Evolutionary conservation across 75 land plant genomes (phyloP), one percentile per base, ranked within the genome.

Genomic region (Picea glauca): DNA sequence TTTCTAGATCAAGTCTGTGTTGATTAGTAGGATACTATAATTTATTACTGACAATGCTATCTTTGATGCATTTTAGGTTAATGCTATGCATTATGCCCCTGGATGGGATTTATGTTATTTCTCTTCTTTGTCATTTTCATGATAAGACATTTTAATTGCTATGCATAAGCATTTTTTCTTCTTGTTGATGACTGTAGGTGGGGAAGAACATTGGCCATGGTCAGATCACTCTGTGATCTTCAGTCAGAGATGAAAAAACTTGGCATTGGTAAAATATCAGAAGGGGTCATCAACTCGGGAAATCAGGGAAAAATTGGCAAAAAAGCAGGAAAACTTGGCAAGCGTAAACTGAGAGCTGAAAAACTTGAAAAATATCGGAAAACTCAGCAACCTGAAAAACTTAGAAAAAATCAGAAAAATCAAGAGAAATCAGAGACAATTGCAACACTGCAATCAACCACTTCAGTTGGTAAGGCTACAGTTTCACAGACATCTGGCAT

Each of bases 151-250:
- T 20, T 4, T 74, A 43, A 20, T 57, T 21, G 40, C 35, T 33
- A 32, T 65, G 3, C 35, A 65, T 23, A 3, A 32, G 38, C 17
- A 15, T 65, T 18, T 65, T 6, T 14, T 65, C 20, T 32, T 32
- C 26, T 38, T 62, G 35, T 62, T 77, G 78, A 50, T 5, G 78
- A 20, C 4, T 50, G 15, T 33, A 91, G 93, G 83, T 91, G 88
- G 88, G 58, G 82, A 20, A 86, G 93, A 58, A 86, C 91, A 68
- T 83, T 91, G 78, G 43, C 79, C 68, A 91, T 91, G 93, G 86
- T 85, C 21, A 76, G 62, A 79, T 86, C 85, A 0, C 87, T 91
- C 23, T 91, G 93, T 79, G 85, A 82, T 70, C 83, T 91, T 79
- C 88, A 88, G 77, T 61, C 78, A 73, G 87, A 86, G 83, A 78